A percentile compares a stretch with the other conserved stretches of the same genome.
Evolutionary conservation across 1,284 basidiomycete species (phyloP).

Genomic region (Cronartium quercuum): DNA sequence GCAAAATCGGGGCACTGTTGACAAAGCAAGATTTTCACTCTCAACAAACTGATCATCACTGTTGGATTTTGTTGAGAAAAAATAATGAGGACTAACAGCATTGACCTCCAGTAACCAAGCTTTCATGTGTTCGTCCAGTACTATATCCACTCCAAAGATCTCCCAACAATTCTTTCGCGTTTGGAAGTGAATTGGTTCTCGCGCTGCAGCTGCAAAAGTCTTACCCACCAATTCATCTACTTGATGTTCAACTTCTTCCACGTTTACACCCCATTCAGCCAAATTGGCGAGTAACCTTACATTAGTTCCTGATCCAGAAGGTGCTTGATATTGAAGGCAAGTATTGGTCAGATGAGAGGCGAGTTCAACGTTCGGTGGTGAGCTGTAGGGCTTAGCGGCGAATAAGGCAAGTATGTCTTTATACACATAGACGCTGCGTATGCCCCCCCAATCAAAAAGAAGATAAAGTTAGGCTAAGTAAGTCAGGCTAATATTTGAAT

Average conservation of each 20-base stretch:
- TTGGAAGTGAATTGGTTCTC: constrained; percentile 26
- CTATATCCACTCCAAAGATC: constrained; percentile 21
- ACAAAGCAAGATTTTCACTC: not conserved
- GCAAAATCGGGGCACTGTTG: not conserved
- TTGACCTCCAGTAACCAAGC: constrained; percentile 30
- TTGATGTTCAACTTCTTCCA: not conserved
- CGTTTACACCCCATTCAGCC: not conserved
- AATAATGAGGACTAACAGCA: not conserved
- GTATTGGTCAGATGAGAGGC: constrained; percentile 89
- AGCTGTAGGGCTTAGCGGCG: constrained; percentile 61
- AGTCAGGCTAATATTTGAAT: not conserved
- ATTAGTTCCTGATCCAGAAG: not conserved
- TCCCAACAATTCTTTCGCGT: constrained; percentile 9
- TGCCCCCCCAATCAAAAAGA: not conserved
- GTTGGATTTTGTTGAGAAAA: not conserved
- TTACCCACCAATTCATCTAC: not conserved
- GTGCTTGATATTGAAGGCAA: constrained; percentile 62
- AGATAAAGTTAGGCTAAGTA: not conserved
- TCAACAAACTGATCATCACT: too few species aligned
- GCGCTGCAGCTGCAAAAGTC: constrained; percentile 1
- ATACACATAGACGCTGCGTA: constrained; percentile 55
- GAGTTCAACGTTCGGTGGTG: constrained; percentile 57
- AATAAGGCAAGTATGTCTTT: constrained; percentile 80
- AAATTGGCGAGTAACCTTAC: not conserved
- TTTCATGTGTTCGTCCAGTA: constrained; percentile 7